Evolutionary conservation across 371 early-diverging fungal species (phyloP).

Genomic region (Zychaea mexicana): DNA sequence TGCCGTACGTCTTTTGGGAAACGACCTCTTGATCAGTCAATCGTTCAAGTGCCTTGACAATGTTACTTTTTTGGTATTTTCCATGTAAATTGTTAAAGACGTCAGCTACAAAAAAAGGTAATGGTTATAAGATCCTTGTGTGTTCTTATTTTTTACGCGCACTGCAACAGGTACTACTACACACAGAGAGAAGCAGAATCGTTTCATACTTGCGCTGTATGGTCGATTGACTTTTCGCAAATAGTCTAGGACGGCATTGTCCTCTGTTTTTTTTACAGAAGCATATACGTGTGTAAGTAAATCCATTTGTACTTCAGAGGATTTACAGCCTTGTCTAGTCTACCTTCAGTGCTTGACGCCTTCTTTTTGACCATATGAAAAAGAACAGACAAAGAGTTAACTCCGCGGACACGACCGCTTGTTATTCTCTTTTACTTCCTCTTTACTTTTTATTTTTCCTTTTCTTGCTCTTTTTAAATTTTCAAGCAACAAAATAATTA

Average conservation of each 20-base stretch:
- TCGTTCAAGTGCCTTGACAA: conserved; percentile 16
- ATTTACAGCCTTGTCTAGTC: not conserved
- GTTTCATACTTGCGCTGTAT: conserved; percentile 19
- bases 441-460: not conserved
- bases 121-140: too few species aligned
- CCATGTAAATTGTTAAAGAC: conserved; percentile 23
- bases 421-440: not conserved
- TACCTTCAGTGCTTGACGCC: not conserved
- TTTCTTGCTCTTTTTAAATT: not conserved
- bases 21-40: conserved; percentile 9
- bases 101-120: conserved; percentile 14
- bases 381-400: not conserved
- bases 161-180: not conserved
- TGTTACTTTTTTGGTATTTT: conserved; percentile 16
- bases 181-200: not conserved
- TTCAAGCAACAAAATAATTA: too few species aligned
- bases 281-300: too few species aligned
- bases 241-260: conserved; percentile 15
- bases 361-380: not conserved
- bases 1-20: conserved; percentile 17
- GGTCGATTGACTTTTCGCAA: conserved; percentile 25
- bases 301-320: too few species aligned
- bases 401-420: conserved; percentile 1
- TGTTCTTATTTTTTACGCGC: not conserved
- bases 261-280: not conserved